Base-by-base conservation (phyloP, 2,329 filamentous ascomycete species). In the Hymenoscyphus albidus region DNA sequence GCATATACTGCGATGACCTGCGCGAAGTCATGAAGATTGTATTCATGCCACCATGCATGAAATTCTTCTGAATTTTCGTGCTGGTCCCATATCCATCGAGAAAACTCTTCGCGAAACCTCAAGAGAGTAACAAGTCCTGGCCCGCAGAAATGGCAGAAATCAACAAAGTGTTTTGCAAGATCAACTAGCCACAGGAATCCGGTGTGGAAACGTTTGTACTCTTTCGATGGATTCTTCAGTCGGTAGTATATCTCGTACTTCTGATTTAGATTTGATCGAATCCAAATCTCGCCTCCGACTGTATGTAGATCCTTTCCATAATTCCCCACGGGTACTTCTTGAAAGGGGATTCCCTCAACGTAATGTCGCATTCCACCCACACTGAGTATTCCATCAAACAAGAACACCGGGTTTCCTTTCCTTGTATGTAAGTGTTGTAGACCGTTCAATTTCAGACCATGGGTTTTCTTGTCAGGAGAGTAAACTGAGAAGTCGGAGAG, bases 161-260 rank as follows among this genome's bases (percentile, higher is more conserved):
- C 88, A 1, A 93, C 80, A 31, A 90, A 82, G 70, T 92, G 86
- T 72, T 93, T 94, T 0, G 84, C 81, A 0, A 95, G 78, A 61
- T 89, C 82, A 0, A 86, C 88, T 0, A 93, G 76, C 90, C 90
- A 95, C 0, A 87, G 65, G 66, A 92, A 94, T 0, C 85, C 81
- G 0, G 76, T 59, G 65, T 88, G 83, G 70, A 88, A 93, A 1
- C 85, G 77, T 12, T 66, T 67, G 70, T 95, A 96, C 44, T 87
- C 85, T 0, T 67, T 35, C 0, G 85, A 79, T 0, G 91, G 88
- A 0, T 62, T 68, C 1, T 71, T 71, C 0, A 96, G 75, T 10
- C 80, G 80, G 72, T 93, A 95, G 79, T 88, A 94, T 0, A 91
- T 74, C 12, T 80, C 39, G 4, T 12, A 6, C 10, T 58, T 73